Percentiles rank a stretch among this genome's conserved stretches.
phyloP scores from a whole-genome alignment of 1,284 basidiomycete genomes.

The Ganoderma sinense region DNA sequence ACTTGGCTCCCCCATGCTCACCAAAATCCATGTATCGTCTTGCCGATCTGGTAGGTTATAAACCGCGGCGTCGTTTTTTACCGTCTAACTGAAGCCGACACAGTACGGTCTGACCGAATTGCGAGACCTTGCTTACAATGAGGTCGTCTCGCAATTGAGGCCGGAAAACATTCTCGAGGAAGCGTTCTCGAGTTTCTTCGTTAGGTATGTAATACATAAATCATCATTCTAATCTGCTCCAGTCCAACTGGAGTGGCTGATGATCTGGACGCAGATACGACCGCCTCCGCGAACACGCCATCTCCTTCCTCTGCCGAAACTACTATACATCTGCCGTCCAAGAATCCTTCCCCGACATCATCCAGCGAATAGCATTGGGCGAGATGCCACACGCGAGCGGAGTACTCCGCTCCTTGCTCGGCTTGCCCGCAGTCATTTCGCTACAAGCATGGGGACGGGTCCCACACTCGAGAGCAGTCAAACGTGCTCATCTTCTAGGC shows the following conservation, averaged over 20 bases:
- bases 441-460: not conserved
- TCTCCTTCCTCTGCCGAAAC: conserved; percentile 24
- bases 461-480: not conserved
- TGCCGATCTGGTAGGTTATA: not conserved
- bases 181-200: conserved; percentile 32
- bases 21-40: conserved; percentile 36
- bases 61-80: not conserved
- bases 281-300: conserved; percentile 28
- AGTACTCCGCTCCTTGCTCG: conserved; percentile 29
- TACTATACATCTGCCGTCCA: conserved; percentile 18
- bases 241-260: not conserved
- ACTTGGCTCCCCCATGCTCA: conserved; percentile 31
- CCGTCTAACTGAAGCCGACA: conserved; percentile 29
- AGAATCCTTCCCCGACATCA: conserved; percentile 11
- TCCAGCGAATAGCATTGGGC: conserved; percentile 25
- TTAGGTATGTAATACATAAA: conserved; percentile 2
- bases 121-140: conserved; percentile 25
- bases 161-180: conserved; percentile 31
- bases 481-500: not conserved
- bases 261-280: conserved; percentile 20
- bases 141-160: conserved; percentile 22
- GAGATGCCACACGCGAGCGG: conserved; percentile 26
- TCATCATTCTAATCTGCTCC: no score
- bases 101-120: conserved; percentile 26
- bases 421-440: conserved; percentile 9